Base-by-base conservation (phyloP, 345 rosid species). In the Citrus hindsii region DNA sequence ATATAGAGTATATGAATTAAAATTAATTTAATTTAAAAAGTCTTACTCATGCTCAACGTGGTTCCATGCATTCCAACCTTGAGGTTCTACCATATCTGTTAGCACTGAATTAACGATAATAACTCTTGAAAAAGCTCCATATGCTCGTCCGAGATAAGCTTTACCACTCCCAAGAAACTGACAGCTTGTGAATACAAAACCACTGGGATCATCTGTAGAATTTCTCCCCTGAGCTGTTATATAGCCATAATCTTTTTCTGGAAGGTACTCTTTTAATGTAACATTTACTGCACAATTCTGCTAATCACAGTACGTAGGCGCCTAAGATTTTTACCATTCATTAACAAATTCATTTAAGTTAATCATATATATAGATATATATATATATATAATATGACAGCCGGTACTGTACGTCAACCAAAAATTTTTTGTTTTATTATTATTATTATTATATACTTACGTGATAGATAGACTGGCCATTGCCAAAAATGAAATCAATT, bases 401-500 rank as follows among this genome's bases (percentile, higher is more conserved):
- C 10, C 42, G 6, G 42, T 7, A 38, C 42, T 8, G 10, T 38
- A 38, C 10, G 3, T 12, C 13, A 42, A 42, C 16, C 16, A 42
- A 12, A 2, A 42, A 3, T 42, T 9, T 30, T 30, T 30, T 30
- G 30, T 30, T 40, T 33, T 5, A 5, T 33, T 33, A 33, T 33
- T n/a, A 25, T 24, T n/a, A 5, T 6, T 18, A 4, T 51, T 51
- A 1, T 16, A 24, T 42, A 12, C 38, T 18, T 40, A 86, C 91
- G 89, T 82, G 79, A 16, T 85, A 87, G 18, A 83, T 62, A 10
- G 91, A 88, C 7, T 88, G 86, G 9, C 80, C 90, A 1, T 16
- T 3, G 9, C 91, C 93, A 28, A 83, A 87, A 70, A 87, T 87
- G 69, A 88, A 87, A 80, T 90, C 90, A 0, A 85, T 27, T 2